These are phyloP conservation scores for Talaromyces marneffei DNA, from an alignment of 2,329 filamentous ascomycete genomes.

Conservation along the genomic window DNA sequence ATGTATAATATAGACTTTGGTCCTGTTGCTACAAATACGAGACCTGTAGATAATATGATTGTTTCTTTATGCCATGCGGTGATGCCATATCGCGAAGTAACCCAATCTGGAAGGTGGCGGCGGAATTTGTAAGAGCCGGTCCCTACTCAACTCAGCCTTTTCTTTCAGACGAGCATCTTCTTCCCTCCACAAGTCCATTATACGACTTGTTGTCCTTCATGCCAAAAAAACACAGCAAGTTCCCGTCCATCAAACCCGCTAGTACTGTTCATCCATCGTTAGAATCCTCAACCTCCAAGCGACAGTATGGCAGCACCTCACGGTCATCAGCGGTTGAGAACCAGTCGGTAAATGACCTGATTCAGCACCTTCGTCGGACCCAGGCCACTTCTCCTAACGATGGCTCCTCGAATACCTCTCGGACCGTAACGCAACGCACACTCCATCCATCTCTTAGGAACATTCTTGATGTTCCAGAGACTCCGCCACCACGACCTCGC, in stretches of 20 bases:
- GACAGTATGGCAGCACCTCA: conserved; percentile 24
- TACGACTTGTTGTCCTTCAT: conserved; percentile 28
- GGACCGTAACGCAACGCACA: conserved; percentile 29
- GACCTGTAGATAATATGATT: neutral
- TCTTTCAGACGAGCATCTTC: no score
- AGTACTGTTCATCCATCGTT: conserved; percentile 38
- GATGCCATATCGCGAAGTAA: neutral
- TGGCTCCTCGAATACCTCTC: conserved; percentile 15
- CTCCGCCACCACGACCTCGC: conserved; percentile 38
- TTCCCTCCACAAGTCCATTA: neutral
- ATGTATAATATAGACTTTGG: conserved; percentile 2
- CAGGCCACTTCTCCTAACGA: conserved; percentile 27
- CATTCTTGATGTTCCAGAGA: conserved; percentile 41
- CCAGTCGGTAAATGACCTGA: conserved; percentile 44
- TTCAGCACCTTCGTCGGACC: conserved; percentile 42
- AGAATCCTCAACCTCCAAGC: conserved; percentile 23
- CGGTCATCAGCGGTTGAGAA: conserved; percentile 18
- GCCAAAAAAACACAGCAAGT: conserved; percentile 44
- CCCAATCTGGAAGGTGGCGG: conserved; percentile 1
- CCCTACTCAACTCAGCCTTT: no score
- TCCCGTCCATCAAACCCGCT: conserved; percentile 35
- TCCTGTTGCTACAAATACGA: neutral
- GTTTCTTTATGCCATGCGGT: neutral
- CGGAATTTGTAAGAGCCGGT: neutral
- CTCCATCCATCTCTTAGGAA: conserved; percentile 43